These are phyloP conservation scores for Lepidium africanum DNA, from an alignment of 345 rosid species.

Conservation along the genomic window DNA sequence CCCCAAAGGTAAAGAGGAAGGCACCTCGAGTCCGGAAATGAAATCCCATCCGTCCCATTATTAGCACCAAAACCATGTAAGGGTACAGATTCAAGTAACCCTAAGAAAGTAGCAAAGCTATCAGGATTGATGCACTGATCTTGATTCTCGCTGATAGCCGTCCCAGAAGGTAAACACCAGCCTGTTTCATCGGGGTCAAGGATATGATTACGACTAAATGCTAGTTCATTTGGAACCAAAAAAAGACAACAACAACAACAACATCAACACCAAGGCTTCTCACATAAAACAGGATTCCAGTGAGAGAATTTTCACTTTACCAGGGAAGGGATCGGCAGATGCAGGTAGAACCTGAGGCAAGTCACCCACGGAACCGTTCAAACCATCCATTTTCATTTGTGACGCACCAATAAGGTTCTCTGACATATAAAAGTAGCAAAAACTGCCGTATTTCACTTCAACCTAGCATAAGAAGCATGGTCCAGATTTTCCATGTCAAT, in stretches of 20 bases:
- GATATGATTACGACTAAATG: not conserved
- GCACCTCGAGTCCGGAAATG: slow-evolving; percentile 58
- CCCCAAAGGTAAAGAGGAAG: slow-evolving; percentile 8
- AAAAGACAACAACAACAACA: not conserved
- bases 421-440: slow-evolving; percentile 64
- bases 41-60: slow-evolving; percentile 48
- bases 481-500: not conserved
- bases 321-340: slow-evolving; percentile 38
- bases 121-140: slow-evolving; percentile 69
- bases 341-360: slow-evolving; percentile 63
- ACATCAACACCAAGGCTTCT: not conserved
- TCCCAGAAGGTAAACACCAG: slow-evolving; percentile 52
- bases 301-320: slow-evolving; percentile 35
- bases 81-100: slow-evolving; percentile 80
- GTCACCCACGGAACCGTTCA: slow-evolving; percentile 29
- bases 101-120: slow-evolving; percentile 67
- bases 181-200: slow-evolving; percentile 30
- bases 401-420: slow-evolving; percentile 48
- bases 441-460: slow-evolving; percentile 53
- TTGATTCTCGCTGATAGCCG: slow-evolving; percentile 40
- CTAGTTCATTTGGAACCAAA: slow-evolving; percentile 8
- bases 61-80: slow-evolving; percentile 56
- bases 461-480: slow-evolving; percentile 37
- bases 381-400: slow-evolving; percentile 27
- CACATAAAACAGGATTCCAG: not conserved